A percentile compares a stretch with the other conserved stretches of the same genome.
Evolutionary conservation across 1,284 basidiomycete species (phyloP).

Genomic region (Cryptococcus sp.): DNA sequence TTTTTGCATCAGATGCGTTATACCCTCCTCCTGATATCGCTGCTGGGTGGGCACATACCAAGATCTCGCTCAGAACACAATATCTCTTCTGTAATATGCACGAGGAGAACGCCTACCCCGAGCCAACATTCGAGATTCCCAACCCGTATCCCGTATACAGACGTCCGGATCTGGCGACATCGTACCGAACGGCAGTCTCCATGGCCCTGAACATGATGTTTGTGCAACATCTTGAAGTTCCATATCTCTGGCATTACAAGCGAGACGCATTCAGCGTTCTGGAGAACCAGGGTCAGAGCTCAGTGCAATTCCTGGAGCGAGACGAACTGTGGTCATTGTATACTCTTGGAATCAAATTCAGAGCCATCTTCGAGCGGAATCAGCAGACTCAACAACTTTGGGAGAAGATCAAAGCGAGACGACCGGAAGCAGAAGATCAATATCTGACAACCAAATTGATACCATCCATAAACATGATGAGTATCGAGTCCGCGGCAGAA

Average conservation of each 20-base stretch:
- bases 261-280: constrained; percentile 61
- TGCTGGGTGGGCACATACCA: constrained; percentile 83
- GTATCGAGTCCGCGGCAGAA: constrained; percentile 86
- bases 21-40: constrained; percentile 66
- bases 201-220: constrained; percentile 82
- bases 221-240: constrained; percentile 83
- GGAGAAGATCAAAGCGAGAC: constrained; percentile 51
- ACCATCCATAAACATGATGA: constrained; percentile 46
- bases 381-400: constrained; percentile 67
- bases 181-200: constrained; percentile 78
- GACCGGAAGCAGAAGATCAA: constrained; percentile 43
- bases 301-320: constrained; percentile 67
- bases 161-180: constrained; percentile 62
- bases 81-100: constrained; percentile 52
- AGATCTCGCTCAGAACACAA: constrained; percentile 76
- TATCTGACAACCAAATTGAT: constrained; percentile 42
- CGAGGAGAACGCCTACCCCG: constrained; percentile 31
- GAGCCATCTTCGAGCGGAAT: constrained; percentile 75
- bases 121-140: constrained; percentile 54
- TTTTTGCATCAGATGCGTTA: constrained; percentile 61
- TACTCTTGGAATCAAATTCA: constrained; percentile 78
- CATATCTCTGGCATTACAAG: constrained; percentile 92
- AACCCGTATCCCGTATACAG: constrained; percentile 49
- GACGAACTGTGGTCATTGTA: constrained; percentile 88
- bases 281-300: constrained; percentile 42